Evolutionary conservation across 371 early-diverging fungal species (phyloP).

Genomic region (Mortierella sp.): DNA sequence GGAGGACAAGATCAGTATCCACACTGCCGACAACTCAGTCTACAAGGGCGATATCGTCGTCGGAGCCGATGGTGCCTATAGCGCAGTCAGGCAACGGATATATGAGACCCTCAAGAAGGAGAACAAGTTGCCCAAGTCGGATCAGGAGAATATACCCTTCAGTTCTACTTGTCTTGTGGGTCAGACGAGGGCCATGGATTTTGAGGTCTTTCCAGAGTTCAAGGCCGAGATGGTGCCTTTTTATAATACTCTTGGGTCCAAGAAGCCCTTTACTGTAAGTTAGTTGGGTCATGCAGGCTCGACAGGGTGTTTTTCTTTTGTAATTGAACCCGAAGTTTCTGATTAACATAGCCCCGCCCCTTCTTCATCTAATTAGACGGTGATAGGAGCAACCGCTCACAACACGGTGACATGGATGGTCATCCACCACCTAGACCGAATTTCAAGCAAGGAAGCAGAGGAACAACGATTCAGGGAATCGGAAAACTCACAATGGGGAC

Average conservation of each 20-base stretch:
- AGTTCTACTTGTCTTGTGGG: conserved; percentile 3
- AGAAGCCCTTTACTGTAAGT: background rate
- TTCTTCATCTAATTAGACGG: too few species aligned
- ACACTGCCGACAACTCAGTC: background rate
- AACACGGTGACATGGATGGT: conserved; percentile 1
- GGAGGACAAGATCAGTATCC: background rate
- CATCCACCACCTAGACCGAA: background rate
- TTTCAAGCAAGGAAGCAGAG: background rate
- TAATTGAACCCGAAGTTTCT: background rate
- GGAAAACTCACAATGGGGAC: background rate
- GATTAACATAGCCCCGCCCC: background rate
- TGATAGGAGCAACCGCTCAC: conserved; percentile 1
- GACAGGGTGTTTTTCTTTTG: background rate
- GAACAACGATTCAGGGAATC: background rate
- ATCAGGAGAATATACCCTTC: background rate
- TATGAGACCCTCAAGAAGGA: background rate
- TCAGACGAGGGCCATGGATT: background rate
- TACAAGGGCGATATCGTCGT: conserved; percentile 1
- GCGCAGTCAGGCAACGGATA: background rate
- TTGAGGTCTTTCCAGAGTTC: background rate
- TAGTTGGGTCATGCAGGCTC: background rate
- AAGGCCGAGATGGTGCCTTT: background rate
- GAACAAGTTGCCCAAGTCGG: background rate
- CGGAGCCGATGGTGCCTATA: conserved; percentile 4
- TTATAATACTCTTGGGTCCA: background rate